These are phyloP conservation scores for Prunus padus DNA, from an alignment of 306 rosid species.

Conservation along the genomic window DNA sequence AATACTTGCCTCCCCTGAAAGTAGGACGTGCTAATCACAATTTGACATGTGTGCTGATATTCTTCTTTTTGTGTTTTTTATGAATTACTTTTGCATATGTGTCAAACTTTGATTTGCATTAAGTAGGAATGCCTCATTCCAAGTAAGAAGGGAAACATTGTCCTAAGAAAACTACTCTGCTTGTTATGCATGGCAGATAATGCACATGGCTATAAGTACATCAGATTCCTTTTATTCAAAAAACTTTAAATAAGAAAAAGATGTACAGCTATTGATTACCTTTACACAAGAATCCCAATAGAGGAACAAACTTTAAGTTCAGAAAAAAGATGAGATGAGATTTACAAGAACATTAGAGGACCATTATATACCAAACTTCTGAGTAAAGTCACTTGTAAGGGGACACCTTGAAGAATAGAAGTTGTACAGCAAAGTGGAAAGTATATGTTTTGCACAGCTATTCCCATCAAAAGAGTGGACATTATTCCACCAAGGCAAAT, in stretches of 20 bases:
- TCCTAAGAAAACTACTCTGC: neutral
- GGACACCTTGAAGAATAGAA: conserved; percentile 8
- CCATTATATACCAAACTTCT: conserved; percentile 21
- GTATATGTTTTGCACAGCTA: neutral
- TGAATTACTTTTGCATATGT: too few relatives aligned
- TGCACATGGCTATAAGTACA: neutral
- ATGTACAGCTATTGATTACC: neutral
- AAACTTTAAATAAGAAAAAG: neutral
- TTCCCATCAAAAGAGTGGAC: neutral
- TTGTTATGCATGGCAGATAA: neutral
- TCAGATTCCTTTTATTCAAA: neutral
- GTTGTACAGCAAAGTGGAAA: conserved; percentile 4
- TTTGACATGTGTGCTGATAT: too few relatives aligned
- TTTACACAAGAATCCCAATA: conserved; percentile 3
- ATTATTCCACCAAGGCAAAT: neutral
- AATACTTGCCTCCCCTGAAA: too few relatives aligned
- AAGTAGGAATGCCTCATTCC: too few relatives aligned
- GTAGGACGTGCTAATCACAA: too few relatives aligned
- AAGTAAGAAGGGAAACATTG: too few relatives aligned
- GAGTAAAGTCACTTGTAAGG: conserved; percentile 1
- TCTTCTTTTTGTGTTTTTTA: too few relatives aligned
- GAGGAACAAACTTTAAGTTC: conserved; percentile 6
- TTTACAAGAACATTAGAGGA: conserved; percentile 38
- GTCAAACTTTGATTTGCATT: too few relatives aligned
- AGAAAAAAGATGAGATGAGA: conserved; percentile 15